Base-by-base conservation (phyloP, 2,329 filamentous ascomycete genomes). In the Diaporthe vexans region DNA sequence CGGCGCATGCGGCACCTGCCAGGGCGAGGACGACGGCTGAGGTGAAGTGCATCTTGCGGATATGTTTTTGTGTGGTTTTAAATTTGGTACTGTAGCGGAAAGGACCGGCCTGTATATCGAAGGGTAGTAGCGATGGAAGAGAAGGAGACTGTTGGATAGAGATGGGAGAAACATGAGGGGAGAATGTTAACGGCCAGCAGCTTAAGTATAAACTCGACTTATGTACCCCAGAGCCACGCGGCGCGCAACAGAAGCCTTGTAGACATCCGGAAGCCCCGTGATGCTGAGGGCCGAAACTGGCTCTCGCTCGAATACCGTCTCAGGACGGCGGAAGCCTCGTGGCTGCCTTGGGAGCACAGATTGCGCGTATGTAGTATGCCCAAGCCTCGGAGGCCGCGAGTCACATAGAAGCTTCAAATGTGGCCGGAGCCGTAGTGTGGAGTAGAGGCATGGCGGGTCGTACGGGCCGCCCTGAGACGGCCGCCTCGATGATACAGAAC, bases 81-180 rank as follows among this genome's bases (percentile, higher is more conserved):
- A 13, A 63, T 29, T 17, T 63, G 37, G 6, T 63, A 37, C 19
- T 48, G 43, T 48, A 8, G 11, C 26, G 9, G 40, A 54, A 40
- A 54, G 63, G 63, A 54, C 63, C 48, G 63, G 63, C 63, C 63
- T 68, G 33, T 37, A 37, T 26, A 11, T 54, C 17, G 33, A 68
- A 68, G 17, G 54, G n/a, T 67, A 67, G 29, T 68, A 68, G 29
- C 21, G 63, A 54, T 68, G 24, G 48, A 54, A n/a, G 19, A 37
- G 48, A 54, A 68, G 17, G 63, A 68, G 48, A 68, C 63, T 68
- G 63, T 40, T 68, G 63, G n/a, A 7, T 68, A 24, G 33, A 37
- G 63, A 68, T 68, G 63, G 9, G 33, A 37, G 63, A 24, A 35
- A 68, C 48, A 29, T 26, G 43, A 51, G 24, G 19, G 9, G 26